These are phyloP conservation scores for Helotiales sp. DNA, from an alignment of 2,329 filamentous ascomycete genomes.

Conservation along the genomic window DNA sequence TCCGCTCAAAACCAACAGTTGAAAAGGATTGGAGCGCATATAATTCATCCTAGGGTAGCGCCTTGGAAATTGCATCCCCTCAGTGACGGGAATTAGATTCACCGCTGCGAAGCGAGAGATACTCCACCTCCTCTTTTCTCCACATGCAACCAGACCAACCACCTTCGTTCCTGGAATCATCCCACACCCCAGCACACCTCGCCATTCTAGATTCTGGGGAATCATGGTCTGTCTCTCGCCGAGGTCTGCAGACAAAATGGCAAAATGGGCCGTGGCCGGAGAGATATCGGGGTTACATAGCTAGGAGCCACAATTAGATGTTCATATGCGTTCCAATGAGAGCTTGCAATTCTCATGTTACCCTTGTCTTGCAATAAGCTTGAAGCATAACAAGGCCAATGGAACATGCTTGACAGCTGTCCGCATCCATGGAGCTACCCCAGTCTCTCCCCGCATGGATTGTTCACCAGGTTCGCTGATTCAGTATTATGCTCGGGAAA, in stretches of 20 bases:
- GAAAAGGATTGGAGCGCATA: constrained; percentile 33
- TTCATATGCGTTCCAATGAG: constrained; percentile 17
- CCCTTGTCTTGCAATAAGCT: background rate
- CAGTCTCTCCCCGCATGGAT: constrained; percentile 17
- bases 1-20: background rate
- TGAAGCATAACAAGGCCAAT: constrained; percentile 4
- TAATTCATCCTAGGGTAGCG: constrained; percentile 7
- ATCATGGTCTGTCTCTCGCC: background rate
- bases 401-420: constrained; percentile 1
- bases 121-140: constrained; percentile 9
- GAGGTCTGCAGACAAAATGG: background rate
- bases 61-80: background rate
- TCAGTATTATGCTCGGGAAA: background rate
- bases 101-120: background rate
- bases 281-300: no score
- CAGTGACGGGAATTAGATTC: constrained; percentile 6
- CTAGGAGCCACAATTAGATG: no score
- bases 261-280: background rate
- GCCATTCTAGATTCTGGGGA: background rate
- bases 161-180: background rate
- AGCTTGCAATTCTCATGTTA: background rate
- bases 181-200: background rate
- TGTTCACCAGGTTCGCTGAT: background rate
- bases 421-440: constrained; percentile 20
- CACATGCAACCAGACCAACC: background rate